Evolutionary conservation across 2,329 filamentous ascomycete genomes (phyloP).

Genomic region (Atkinsonella hypoxylon): DNA sequence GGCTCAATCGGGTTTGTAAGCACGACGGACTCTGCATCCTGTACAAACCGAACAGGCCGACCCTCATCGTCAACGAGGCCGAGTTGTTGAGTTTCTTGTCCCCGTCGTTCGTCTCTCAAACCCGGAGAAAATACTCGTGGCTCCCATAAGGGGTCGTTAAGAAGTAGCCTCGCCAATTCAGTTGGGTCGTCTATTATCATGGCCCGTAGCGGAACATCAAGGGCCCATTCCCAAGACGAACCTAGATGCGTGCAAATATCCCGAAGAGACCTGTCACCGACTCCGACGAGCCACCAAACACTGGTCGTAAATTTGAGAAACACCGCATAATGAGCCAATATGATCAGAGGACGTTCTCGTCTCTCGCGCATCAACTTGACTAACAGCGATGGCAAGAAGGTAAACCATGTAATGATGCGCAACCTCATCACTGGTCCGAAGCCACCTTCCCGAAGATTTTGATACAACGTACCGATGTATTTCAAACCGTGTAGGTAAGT

Average conservation of each 20-base stretch:
- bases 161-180: constrained; percentile 29
- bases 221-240: constrained; percentile 21
- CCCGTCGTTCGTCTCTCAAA: not conserved
- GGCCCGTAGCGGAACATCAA: constrained; percentile 24
- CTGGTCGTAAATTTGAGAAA: constrained; percentile 32
- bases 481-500: constrained; percentile 35
- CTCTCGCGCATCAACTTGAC: constrained; percentile 29
- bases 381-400: constrained; percentile 34
- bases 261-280: constrained; percentile 32
- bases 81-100: constrained; percentile 2
- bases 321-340: constrained; percentile 39
- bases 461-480: constrained; percentile 40
- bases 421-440: constrained; percentile 33
- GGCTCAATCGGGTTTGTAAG: constrained; percentile 3
- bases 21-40: not conserved
- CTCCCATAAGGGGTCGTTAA: constrained; percentile 32
- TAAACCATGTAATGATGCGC: constrained; percentile 41
- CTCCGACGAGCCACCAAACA: constrained; percentile 39
- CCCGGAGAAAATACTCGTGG: constrained; percentile 2
- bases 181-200: constrained; percentile 18
- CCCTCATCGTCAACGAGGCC: constrained; percentile 8
- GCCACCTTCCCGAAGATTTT: constrained; percentile 29
- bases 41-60: not conserved
- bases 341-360: constrained; percentile 35
- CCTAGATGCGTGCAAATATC: constrained; percentile 30